Evolutionary conservation across 1,284 basidiomycete species (phyloP), one percentile per base, ranked within the genome.

Genomic region (Apiotrichum porosum): DNA sequence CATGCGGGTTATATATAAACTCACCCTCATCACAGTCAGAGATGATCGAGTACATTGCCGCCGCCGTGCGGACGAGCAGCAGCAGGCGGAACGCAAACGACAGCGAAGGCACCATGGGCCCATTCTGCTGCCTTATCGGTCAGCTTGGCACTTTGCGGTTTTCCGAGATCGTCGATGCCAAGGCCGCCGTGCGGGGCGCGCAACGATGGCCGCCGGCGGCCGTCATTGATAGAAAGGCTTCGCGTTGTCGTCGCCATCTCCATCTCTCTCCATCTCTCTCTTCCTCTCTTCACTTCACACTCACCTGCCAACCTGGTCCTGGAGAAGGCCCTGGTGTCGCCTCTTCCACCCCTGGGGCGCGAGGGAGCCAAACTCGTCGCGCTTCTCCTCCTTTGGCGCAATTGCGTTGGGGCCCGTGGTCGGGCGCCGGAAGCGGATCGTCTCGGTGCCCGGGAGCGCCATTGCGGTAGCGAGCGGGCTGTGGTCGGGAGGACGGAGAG

Each of bases 11-110:
- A n/a, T n/a, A n/a, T n/a, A n/a, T n/a, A 3, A 34, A 56, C 77
- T 52, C 51, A 91, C 92, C 89, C 81, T 99, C 95, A 65, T 99
- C 95, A 61, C 95, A 98, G 69, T 98, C 95, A 57, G 85, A 81
- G 52, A 97, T 88, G 60, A 91, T 88, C n/a, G 85, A 82, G 67
- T 93, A 97, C 88, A 97, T 94, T 4, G 92, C 94, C 3, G 82
- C 84, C n/a, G 81, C 77, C 37, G 93, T 80, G 22, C 94, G 82
- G 17, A 93, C 71, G 34, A 97, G 80, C 40, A 95, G 75, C 35
- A 97, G 72, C 37, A 94, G 80, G 39, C 92, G 82, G 54, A 97
- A 77, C 9, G 91, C 91, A 12, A 87, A 75, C 17, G 83, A 85
- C 60, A 92, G 85, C 51, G 81, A 81, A 30, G 92, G 91, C 46